Evolutionary conservation across 805 yeast genomes (phyloP), one percentile per base, ranked within the genome.

Genomic region (Wickerhamomyces hampshirensis): DNA sequence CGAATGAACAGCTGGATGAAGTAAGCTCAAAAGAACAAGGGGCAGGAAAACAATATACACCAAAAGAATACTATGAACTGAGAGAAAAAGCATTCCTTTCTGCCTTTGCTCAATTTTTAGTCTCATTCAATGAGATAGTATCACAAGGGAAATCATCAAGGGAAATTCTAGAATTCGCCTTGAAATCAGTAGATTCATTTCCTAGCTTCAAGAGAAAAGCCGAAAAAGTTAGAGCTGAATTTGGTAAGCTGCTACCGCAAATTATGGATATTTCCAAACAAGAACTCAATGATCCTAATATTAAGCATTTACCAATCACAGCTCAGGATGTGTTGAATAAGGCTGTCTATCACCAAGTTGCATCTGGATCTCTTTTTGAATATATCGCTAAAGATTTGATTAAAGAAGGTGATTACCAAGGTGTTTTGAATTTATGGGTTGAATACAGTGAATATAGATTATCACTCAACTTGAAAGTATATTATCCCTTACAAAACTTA

Each of bases 341-440:
- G 31, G 46, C 49, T 2, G 26, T 38, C n/a, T 33, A 38, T 28
- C 42, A 37, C 6, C 42, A 44, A n/a, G 34, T 48, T 26, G 49
- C 50, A 6, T 35, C 34, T 17, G 14, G 28, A 2, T 34, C 38
- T 0, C 33, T 33, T 30, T 51, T 47, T 27, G 32, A 37, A 10
- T 18, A 16, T 7, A 44, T 51, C 16, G 48, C 46, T 10, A 13
- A 16, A 6, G 33, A 41, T 23, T 28, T 39, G 28, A 34, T 51
- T 26, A 38, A 34, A 23, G 37, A 43, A 6, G 51, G 48, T 7
- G 35, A 40, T 1, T 18, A 23, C 11, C 21, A 30, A 10, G 51
- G 40, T 23, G 45, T 46, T 4, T 33, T 53, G 18, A 36, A 42
- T 3, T 30, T 50, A 13, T 50, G 56, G 55, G 55, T 52, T 4